Percentiles rank a stretch among this genome's conserved stretches.
Conservation (phyloP, 2,329 filamentous ascomycete genomes). For the Exophiala viscosa region DNA sequence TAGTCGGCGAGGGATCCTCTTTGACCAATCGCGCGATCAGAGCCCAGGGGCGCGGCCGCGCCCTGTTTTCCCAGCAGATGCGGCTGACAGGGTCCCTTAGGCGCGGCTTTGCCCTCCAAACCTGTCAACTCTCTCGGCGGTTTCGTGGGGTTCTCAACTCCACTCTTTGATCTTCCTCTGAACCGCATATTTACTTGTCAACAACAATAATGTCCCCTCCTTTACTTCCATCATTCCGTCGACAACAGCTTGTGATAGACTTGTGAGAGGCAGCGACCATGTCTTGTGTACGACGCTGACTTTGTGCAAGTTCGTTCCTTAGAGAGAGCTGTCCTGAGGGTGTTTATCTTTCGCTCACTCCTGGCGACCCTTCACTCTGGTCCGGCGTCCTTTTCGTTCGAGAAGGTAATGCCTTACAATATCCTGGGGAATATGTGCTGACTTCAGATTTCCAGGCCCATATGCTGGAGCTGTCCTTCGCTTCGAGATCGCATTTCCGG, state of each 20-base stretch:
- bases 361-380: conserved; percentile 78
- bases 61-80: background rate
- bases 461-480: conserved; percentile 83
- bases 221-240: conserved; percentile 53
- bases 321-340: conserved; percentile 80
- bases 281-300: conserved; percentile 16
- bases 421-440: background rate
- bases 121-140: background rate
- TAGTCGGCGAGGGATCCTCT: background rate
- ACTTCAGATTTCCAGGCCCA: conserved; percentile 58
- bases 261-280: conserved; percentile 59
- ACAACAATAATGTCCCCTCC: conserved; percentile 13
- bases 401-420: conserved; percentile 58
- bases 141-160: conserved; percentile 10
- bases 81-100: background rate
- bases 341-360: conserved; percentile 79
- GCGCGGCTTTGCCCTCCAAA: background rate
- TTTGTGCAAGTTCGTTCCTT: conserved; percentile 63
- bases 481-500: conserved; percentile 83
- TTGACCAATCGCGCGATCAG: background rate
- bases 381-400: conserved; percentile 88
- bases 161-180: conserved; percentile 1
- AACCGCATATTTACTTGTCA: conserved; percentile 5
- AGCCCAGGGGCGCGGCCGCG: no score
- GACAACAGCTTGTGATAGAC: conserved; percentile 74